Evolutionary conservation across 176 grass and related monocot species (phyloP), one percentile per base, ranked within the genome.

Genomic region (Oryza longistaminata): DNA sequence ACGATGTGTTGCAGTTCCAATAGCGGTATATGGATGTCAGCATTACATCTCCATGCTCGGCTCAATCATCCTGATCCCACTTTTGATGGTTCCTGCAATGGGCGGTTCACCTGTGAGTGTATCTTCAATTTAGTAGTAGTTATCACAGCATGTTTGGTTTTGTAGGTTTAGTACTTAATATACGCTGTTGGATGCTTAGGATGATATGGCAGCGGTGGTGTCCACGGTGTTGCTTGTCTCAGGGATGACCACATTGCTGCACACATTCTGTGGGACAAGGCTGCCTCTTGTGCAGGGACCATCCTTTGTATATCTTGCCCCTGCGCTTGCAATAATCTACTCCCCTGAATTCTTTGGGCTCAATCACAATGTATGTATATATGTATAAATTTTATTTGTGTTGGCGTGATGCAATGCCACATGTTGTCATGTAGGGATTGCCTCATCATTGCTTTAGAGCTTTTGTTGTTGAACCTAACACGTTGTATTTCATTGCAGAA

Each of bases 41-140:
- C 96, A 96, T 67, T 99, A 99, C 84, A 73, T 99, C n/a, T 96
- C 93, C 64, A 99, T 99, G 86, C 17, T 99, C 21, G 96, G 96
- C n/a, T 99, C 96, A 7, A 96, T 99, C 75, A 94, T 99, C 58
- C 86, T 96, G 11, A 95, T 89, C 73, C 93, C 93, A 2, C 90
- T 99, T 1, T 90, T 96, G 26, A 92, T 99, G 64, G 88, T 96
- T 84, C 93, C 93, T 64, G 93, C 96, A 31, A 99, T 99, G 93
- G 96, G 96, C 0, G 96, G 93, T 34, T 90, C 96, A 5, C 49
- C 88, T 29, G 96, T 99, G 82, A 99, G 93, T 86, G 19, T 71
- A 52, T 3, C 53, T 52, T 33, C 27, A 81, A 71, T 78, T 60
- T 46, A 31, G 22, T 76, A 61, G 15, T 21, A 69, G 34, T 78